Evolutionary conservation across 2,329 filamentous ascomycete genomes (phyloP).

Genomic region (Hypoxylon sp.): DNA sequence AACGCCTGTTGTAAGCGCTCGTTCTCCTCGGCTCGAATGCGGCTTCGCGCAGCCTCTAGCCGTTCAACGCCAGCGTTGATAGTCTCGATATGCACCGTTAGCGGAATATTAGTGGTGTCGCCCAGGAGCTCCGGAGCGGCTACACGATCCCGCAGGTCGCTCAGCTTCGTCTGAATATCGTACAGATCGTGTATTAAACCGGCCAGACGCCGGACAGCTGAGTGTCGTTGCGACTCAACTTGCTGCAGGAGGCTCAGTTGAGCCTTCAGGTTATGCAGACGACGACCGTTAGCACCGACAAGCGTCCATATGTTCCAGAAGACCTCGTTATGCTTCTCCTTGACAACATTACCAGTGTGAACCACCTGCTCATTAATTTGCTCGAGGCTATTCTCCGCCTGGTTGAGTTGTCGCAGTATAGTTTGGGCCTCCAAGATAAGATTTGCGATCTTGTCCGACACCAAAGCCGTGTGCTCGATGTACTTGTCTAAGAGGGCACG

Average conservation of each 20-base stretch:
- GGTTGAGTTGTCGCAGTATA: constrained; percentile 74
- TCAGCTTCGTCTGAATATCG: constrained; percentile 78
- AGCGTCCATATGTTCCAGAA: constrained; percentile 80
- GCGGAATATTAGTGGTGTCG: constrained; percentile 68
- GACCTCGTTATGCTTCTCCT: constrained; percentile 74
- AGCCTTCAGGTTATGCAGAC: constrained; percentile 71
- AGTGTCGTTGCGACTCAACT: constrained; percentile 75
- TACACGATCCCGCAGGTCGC: constrained; percentile 79
- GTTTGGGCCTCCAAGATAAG: constrained; percentile 80
- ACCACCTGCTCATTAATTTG: constrained; percentile 78
- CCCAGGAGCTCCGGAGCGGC: constrained; percentile 74
- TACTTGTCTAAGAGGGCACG: constrained; percentile 79
- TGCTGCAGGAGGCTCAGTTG: constrained; percentile 75
- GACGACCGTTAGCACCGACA: constrained; percentile 76
- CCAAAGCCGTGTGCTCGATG: constrained; percentile 76
- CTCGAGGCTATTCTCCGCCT: constrained; percentile 77
- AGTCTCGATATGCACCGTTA: constrained; percentile 81
- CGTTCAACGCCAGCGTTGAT: constrained; percentile 81
- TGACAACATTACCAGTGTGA: constrained; percentile 72
- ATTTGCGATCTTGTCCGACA: constrained; percentile 76
- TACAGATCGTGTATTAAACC: constrained; percentile 80
- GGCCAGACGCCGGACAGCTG: constrained; percentile 77
- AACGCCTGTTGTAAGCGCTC: constrained; percentile 69
- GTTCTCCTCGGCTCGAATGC: constrained; percentile 71
- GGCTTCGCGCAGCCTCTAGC: constrained; percentile 74